Evolutionary conservation across 1,139 yeast genomes (phyloP).

Genomic region (Lodderomyces parapsilosis): DNA sequence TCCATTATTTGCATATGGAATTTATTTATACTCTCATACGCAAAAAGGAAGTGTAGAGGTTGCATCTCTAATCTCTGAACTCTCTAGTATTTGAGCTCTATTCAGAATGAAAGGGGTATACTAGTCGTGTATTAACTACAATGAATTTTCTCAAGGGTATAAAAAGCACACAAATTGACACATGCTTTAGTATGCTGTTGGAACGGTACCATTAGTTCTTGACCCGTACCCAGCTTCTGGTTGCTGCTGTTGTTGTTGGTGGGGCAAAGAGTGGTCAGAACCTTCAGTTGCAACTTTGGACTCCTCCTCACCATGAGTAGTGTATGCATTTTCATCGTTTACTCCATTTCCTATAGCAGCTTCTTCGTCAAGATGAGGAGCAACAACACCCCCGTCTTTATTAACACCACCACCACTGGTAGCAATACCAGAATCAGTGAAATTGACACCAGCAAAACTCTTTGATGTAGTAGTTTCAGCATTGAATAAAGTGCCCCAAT

Average conservation of each 20-base stretch:
- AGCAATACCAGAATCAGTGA: background rate
- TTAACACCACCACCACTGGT: background rate
- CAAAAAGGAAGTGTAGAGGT: too few species aligned
- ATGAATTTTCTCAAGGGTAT: too few species aligned
- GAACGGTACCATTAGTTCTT: background rate
- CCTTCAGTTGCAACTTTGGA: background rate
- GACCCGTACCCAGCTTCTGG: background rate
- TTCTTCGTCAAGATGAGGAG: constrained; percentile 2
- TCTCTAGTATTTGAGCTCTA: too few species aligned
- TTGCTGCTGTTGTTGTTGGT: background rate
- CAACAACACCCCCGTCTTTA: background rate
- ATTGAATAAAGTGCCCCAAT: constrained; percentile 9
- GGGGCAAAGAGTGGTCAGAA: background rate
- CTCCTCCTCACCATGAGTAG: background rate
- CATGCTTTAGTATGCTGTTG: background rate
- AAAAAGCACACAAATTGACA: too few species aligned
- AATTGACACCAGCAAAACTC: background rate
- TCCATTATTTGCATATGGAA: too few species aligned
- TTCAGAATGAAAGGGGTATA: too few species aligned
- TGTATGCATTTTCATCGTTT: background rate
- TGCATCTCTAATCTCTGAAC: too few species aligned
- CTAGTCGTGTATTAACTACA: too few species aligned
- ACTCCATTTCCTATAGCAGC: background rate
- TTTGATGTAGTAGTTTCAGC: background rate
- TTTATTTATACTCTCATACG: too few species aligned